Base-by-base conservation (phyloP, 148 eudicot genomes). In the Chenopodium album region DNA sequence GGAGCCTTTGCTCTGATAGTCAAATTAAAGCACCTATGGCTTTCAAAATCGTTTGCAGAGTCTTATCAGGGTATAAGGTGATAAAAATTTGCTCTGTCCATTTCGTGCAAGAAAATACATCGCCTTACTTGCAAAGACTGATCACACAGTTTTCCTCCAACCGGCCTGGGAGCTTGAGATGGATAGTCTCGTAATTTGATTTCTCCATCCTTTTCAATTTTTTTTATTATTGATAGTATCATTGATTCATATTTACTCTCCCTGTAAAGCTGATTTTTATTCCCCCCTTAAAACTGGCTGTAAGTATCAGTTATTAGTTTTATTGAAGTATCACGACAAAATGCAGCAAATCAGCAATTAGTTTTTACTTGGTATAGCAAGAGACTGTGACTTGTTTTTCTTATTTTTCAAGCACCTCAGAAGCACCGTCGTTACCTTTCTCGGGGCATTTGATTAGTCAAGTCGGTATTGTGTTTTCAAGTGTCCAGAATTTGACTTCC, bases 1-100 rank as follows among this genome's bases (percentile, higher is more conserved):
- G 91, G 91, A 41, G 11, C 87, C 54, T 89, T 88, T 63, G 84
- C 79, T 32, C 83, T 92, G 37, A 79, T 93, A 72, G 82, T 87
- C 22, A 88, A 85, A 82, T 7, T 89, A 76, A 95, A 93, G 80
- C 85, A 84, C 79, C 50, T 75, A 12, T 89, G 85, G 82, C 85
- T 85, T 76, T 90, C 92, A 75, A 90, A 87, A 89, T 85, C 81
- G 7, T 81, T 68, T 79, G 73, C 88, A 1, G 84, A 88, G 65
- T 75, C 85, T 10, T 84, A 79, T 82, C 83, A 64, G 64, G 82
- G 82, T 74, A 11, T 59, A 75, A 84, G 87, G 44, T 87, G 86
- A 76, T 10, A 26, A 16, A 17, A 46, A 46, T 31, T 82, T 37
- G 52, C 29, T 77, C 11, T n/a, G 7, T 26, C 31, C 0, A 4